A percentile compares a stretch with the other conserved stretches of the same genome.
Conservation (phyloP, 495 filamentous ascomycete genomes). For the Rhizodiscina lignyota region DNA sequence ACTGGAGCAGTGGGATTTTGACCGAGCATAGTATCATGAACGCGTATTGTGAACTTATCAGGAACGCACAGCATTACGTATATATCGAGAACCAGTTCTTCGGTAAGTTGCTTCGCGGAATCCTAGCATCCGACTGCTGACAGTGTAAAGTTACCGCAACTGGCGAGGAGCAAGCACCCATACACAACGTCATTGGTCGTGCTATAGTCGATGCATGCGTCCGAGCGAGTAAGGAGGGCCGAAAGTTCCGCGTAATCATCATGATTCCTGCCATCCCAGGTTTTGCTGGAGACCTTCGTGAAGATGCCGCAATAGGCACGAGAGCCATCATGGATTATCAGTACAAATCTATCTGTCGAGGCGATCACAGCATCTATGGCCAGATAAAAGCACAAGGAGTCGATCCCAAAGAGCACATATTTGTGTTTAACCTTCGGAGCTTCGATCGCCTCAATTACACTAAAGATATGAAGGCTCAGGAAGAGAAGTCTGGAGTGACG, state of each 20-base stretch:
- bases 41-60: slow-evolving; percentile 73
- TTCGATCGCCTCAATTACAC: slow-evolving; percentile 86
- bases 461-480: slow-evolving; percentile 44
- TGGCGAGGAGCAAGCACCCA: slow-evolving; percentile 65
- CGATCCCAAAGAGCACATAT: slow-evolving; percentile 66
- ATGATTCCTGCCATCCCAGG: slow-evolving; percentile 83
- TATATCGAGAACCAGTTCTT: slow-evolving; percentile 99
- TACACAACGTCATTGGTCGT: slow-evolving; percentile 72
- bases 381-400: slow-evolving; percentile 63
- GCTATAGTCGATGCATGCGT: slow-evolving; percentile 85
- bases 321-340: slow-evolving; percentile 97
- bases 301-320: slow-evolving; percentile 68
- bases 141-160: slow-evolving; percentile 58
- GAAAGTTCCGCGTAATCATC: slow-evolving; percentile 84
- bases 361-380: slow-evolving; percentile 75
- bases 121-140: no score
- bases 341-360: slow-evolving; percentile 86
- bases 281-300: slow-evolving; percentile 79
- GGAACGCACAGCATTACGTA: slow-evolving; percentile 73
- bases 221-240: slow-evolving; percentile 59
- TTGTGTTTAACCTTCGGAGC: slow-evolving; percentile 78
- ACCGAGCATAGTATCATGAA: slow-evolving; percentile 85
- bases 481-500: slow-evolving; percentile 60
- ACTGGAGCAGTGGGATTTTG: slow-evolving; percentile 92
- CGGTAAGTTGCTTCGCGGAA: slow-evolving; percentile 36